Percentiles rank a stretch among this genome's conserved stretches.
Conservation (phyloP, 1,284 basidiomycete species). For the Cerrena zonata region DNA sequence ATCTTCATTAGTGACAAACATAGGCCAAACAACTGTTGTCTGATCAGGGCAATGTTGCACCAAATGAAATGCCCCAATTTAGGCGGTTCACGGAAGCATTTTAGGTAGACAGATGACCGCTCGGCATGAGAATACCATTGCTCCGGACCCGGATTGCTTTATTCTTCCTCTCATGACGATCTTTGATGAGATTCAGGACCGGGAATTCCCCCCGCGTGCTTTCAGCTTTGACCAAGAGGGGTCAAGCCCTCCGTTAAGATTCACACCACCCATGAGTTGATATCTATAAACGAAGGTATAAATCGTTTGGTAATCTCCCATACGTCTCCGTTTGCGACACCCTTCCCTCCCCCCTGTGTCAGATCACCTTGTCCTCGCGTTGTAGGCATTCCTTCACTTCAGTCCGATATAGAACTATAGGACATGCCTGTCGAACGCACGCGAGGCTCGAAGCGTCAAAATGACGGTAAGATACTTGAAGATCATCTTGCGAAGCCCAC, state of each 20-base stretch:
- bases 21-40: not conserved
- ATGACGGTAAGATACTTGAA: conserved; percentile 32
- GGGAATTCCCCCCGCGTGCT: conserved; percentile 5
- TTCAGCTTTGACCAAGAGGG: conserved; percentile 1
- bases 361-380: conserved; percentile 17
- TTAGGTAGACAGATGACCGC: conserved; percentile 6
- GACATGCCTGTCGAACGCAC: conserved; percentile 55
- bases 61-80: not conserved
- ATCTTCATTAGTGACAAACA: not conserved
- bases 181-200: conserved; percentile 2
- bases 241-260: not conserved
- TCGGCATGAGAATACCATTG: conserved; percentile 1
- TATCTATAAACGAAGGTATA: conserved; percentile 11
- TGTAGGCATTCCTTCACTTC: conserved; percentile 21
- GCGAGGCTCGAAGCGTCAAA: conserved; percentile 36
- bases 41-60: not conserved
- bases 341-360: conserved; percentile 23
- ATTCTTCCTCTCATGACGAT: conserved; percentile 1
- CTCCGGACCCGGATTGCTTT: not conserved
- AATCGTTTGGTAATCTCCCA: conserved; percentile 15
- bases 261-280: conserved; percentile 7
- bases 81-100: conserved; percentile 6
- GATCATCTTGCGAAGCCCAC: not conserved
- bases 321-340: conserved; percentile 16
- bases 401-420: conserved; percentile 16